Base-by-base conservation (phyloP, 2,329 filamentous ascomycete species). In the Verticillium zaregamsianum region DNA sequence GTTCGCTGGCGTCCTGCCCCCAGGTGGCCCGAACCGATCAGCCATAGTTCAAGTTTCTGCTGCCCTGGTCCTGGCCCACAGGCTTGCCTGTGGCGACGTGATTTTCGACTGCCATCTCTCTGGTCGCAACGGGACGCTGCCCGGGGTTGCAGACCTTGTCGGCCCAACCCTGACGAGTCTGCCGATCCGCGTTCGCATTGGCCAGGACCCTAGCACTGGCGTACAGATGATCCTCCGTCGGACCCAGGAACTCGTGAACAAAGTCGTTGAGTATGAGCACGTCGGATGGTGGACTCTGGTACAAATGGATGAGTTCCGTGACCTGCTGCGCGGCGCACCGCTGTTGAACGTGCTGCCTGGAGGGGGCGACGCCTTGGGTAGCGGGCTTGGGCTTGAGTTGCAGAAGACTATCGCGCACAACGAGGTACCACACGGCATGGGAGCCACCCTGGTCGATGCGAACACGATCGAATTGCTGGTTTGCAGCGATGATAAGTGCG, bases 41-140 rank as follows among this genome's bases (percentile, higher is more conserved):
- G 14, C 7, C 35, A 58, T 40, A 4, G 5, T 58, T 3, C 33
- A 58, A 39, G 56, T 58, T 20, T 25, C 56, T 9, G 35, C 56
- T 5, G 56, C 56, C 6, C 56, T 58, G 1, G 7, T 58, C 35
- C 35, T 58, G 9, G 56, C 35, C 20, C 35, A 58, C 33, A 17
- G 35, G 6, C 35, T 58, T 17, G 56, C 11, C 11, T 58, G 56
- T 25, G 56, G 14, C 35, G 56, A 58, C 35, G 20, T 58, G 28
- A 58, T 58, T 23, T 58, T 58, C 56, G 56, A 58, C 56, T 39
- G 20, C 23, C 56, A 58, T n/a, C 56, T 40, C 9, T 58, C 56
- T 23, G 56, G 56, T 17, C 56, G 56, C 20, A 40, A 33, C 12
- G 56, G 56, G 14, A 23, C 20, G 35, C 20, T 58, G 3, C 35